phyloP scores from a whole-genome alignment of 1,139 yeast species.

The Kluyveromyces sp. region DNA sequence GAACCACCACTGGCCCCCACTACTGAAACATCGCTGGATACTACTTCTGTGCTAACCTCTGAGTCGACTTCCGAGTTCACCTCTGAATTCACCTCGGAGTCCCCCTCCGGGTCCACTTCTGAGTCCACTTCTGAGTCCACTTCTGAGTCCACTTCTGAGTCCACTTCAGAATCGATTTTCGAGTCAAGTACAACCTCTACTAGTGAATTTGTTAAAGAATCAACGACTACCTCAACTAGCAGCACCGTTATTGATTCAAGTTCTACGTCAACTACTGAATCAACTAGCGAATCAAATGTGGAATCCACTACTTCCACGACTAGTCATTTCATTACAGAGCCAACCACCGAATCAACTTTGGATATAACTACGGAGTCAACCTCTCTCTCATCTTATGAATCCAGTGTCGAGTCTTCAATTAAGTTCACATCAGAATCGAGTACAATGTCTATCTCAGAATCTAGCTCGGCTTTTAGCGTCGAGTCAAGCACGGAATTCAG shows the following conservation, averaged over 20 bases:
- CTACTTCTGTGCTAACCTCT: not conserved
- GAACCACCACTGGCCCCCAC: not conserved
- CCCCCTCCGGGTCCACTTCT: not conserved
- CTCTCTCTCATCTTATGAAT: too few species aligned
- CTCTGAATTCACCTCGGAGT: not conserved
- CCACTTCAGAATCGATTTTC: not conserved
- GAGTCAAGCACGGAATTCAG: too few species aligned
- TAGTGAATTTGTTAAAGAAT: too few species aligned
- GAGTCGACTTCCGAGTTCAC: not conserved
- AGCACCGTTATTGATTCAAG: not conserved
- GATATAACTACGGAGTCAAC: too few species aligned
- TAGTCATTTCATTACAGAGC: not conserved
- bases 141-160: not conserved
- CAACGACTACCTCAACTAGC: not conserved
- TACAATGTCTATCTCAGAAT: too few species aligned
- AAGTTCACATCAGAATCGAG: too few species aligned
- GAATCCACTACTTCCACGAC: not conserved
- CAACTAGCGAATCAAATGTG: not conserved
- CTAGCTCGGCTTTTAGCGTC: too few species aligned
- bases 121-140: not conserved
- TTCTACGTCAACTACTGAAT: not conserved
- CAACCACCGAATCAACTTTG: too few species aligned
- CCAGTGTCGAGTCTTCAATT: too few species aligned
- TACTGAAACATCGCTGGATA: not conserved
- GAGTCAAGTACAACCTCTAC: not conserved